Evolutionary conservation across 2,329 filamentous ascomycete species (phyloP), one percentile per base, ranked within the genome.

Genomic region (Trichoderma gracile): DNA sequence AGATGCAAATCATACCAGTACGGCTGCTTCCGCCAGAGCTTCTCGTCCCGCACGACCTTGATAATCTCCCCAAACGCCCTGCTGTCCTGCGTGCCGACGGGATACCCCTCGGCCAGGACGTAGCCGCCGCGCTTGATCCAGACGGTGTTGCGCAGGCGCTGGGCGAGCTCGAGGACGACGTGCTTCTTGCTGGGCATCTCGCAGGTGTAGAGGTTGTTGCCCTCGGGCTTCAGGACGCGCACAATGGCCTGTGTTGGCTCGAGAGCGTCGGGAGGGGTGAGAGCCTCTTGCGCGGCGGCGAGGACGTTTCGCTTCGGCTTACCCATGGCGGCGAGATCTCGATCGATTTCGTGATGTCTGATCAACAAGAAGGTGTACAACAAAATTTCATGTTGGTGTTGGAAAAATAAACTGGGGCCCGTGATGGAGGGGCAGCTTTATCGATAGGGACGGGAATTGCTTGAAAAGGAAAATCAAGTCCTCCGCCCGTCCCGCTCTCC

Each of bases 101-200:
- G 82, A 25, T 86, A 89, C 17, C 81, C 71, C 69, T 98, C 91
- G 15, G 97, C 84, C 12, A 98, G 79, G 33, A 97, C 93, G 76
- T 89, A 98, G 0, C 92, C 92, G 33, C 93, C 91, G 19, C 92
- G 88, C 77, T 91, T 93, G 75, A 98, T 90, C 91, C 92, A 98
- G 68, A 98, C 92, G 2, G 92, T 95, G 68, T 92, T 95, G 67
- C 94, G 90, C 75, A 98, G 97, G 46, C 88, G 87, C 27, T 92
- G 81, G 10, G 91, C 89, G 21, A 99, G 86, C 80, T 97, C 93
- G 23, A 93, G 89, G 19, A 96, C 80, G 45, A 94, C 77, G 7
- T 83, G 79, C 71, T 87, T 84, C 65, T 85, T 84, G 70, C 83
- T 82, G 25, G 93, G 87, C 33, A 93, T 80, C 73, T 89, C 83